A percentile compares a stretch with the other conserved stretches of the same genome.
Evolutionary conservation across 805 yeast species (phyloP).

Genomic region (Kuraishia hungarica): DNA sequence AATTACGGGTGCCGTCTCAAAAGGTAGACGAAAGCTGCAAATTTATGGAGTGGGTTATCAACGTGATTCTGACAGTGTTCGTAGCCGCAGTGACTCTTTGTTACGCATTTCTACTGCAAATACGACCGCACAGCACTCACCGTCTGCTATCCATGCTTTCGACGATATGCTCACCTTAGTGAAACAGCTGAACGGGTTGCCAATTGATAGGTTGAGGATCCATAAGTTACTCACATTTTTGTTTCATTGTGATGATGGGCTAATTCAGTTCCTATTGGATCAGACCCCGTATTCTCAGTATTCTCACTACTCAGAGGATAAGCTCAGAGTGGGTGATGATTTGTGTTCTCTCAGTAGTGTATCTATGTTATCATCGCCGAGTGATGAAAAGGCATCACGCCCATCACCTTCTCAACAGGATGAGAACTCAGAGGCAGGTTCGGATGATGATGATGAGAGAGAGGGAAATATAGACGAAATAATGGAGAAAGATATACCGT

Average conservation of each 20-base stretch:
- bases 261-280: slow-evolving; percentile 5
- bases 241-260: slow-evolving; percentile 1
- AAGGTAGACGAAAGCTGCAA: not conserved
- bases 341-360: not conserved
- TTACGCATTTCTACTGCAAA: not conserved
- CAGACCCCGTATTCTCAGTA: not conserved
- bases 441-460: not conserved
- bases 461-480: not conserved
- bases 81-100: not conserved
- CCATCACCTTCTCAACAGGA: not conserved
- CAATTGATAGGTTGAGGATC: slow-evolving; percentile 13
- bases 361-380: not conserved
- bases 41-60: not conserved
- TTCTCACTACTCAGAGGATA: not conserved
- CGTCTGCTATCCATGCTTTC: not conserved
- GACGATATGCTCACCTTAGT: not conserved
- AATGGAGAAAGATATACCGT: not conserved
- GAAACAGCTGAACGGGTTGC: not conserved
- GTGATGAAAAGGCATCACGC: not conserved
- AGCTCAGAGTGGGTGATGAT: not conserved
- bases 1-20: not conserved
- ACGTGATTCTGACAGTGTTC: not conserved
- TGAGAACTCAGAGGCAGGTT: not conserved
- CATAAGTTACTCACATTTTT: slow-evolving; percentile 8
- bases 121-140: no score